Evolutionary conservation across 306 rosid species (phyloP).

Genomic region (Glycine soja): DNA sequence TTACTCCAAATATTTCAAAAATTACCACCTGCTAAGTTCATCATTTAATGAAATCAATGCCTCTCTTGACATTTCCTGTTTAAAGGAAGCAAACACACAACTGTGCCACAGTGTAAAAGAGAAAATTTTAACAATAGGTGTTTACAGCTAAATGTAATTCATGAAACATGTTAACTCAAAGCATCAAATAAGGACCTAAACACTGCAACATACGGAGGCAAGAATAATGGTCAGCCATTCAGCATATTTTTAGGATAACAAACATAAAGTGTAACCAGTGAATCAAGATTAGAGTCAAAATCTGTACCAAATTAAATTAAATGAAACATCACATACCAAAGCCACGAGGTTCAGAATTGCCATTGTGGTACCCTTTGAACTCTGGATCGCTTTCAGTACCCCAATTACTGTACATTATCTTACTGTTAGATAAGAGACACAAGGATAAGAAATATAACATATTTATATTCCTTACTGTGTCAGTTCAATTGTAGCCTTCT

Average conservation of each 20-base stretch:
- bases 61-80: not conserved
- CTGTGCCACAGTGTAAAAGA: not conserved
- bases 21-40: not conserved
- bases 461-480: constrained; percentile 73
- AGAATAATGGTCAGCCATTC: constrained; percentile 15
- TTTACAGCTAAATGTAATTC: constrained; percentile 14
- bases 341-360: constrained; percentile 97
- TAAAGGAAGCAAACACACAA: constrained; percentile 15
- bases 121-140: not conserved
- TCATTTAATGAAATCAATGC: constrained; percentile 11
- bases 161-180: constrained; percentile 1
- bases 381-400: constrained; percentile 97
- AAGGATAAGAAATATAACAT: constrained; percentile 1
- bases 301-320: constrained; percentile 19
- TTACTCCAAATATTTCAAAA: constrained; percentile 24
- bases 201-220: constrained; percentile 2
- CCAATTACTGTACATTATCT: constrained; percentile 76
- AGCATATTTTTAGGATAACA: constrained; percentile 14
- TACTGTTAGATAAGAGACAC: constrained; percentile 41
- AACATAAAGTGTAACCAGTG: not conserved
- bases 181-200: constrained; percentile 21
- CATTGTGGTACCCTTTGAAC: constrained; percentile 98
- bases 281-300: constrained; percentile 35
- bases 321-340: constrained; percentile 67
- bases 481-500: constrained; percentile 88